A percentile compares a stretch with the other conserved stretches of the same genome.
phyloP scores from a whole-genome alignment of 495 filamentous ascomycete genomes.

The Physcia stellaris region DNA sequence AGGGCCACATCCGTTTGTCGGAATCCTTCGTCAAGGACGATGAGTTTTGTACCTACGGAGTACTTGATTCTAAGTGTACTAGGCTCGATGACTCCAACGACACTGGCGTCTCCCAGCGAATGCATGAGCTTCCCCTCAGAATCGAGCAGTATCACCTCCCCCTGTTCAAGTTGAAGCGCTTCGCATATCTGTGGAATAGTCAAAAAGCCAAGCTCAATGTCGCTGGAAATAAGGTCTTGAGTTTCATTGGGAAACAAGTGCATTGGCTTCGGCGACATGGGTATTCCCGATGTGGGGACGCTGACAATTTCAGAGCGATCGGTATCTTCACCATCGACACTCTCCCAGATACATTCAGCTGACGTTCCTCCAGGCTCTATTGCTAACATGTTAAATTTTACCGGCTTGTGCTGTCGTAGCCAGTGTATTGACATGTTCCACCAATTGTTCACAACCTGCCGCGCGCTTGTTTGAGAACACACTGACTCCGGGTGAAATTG shows the following conservation, averaged over 20 bases:
- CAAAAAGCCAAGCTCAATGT: slow-evolving; percentile 21
- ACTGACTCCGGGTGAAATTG: slow-evolving; percentile 95
- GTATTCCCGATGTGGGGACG: no score
- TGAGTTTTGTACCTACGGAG: slow-evolving; percentile 25
- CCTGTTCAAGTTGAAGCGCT: slow-evolving; percentile 22
- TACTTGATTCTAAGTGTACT: slow-evolving; percentile 40
- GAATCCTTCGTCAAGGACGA: slow-evolving; percentile 16
- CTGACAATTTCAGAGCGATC: no score
- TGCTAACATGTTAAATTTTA: no score
- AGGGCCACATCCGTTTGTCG: slow-evolving; percentile 1
- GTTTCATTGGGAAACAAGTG: not conserved
- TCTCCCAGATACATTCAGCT: no score
- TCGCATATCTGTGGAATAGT: slow-evolving; percentile 35
- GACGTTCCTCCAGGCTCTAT: no score
- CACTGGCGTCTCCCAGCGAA: slow-evolving; percentile 50
- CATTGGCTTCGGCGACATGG: no score
- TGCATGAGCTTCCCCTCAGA: slow-evolving; percentile 25
- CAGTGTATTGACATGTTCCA: no score
- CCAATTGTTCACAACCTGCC: slow-evolving; percentile 60
- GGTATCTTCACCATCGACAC: no score
- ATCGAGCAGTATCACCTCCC: slow-evolving; percentile 39
- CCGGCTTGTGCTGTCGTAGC: no score
- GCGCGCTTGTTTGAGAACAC: slow-evolving; percentile 62
- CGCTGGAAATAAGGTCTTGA: slow-evolving; percentile 16
- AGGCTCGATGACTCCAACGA: slow-evolving; percentile 47